A percentile compares a stretch with the other conserved stretches of the same genome.
Evolutionary conservation across 257 asterid species (phyloP).

Genomic region (Solanum sitiens): DNA sequence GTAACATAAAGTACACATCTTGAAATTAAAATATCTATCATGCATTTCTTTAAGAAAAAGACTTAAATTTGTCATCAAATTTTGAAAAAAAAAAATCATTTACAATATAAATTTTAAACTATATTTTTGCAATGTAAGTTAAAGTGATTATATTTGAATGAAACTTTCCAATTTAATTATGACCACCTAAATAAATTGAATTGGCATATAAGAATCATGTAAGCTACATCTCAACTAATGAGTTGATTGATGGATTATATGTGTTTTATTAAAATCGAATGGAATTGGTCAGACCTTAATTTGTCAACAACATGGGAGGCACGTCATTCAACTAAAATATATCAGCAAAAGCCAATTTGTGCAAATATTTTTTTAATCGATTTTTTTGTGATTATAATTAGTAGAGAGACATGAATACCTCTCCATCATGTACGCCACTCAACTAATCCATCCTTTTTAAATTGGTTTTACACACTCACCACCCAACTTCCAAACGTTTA

Average conservation of each 20-base stretch:
- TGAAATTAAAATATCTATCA: background rate
- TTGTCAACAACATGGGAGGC: background rate
- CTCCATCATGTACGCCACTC: background rate
- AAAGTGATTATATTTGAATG: background rate
- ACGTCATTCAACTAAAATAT: background rate
- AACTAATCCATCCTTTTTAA: background rate
- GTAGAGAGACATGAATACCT: background rate
- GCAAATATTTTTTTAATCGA: background rate
- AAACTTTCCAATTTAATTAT: background rate
- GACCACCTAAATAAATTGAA: background rate
- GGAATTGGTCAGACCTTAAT: background rate
- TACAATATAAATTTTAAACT: too few relatives aligned
- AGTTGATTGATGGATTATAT: background rate
- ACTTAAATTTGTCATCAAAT: too few relatives aligned
- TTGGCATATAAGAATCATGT: background rate
- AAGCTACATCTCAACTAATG: background rate
- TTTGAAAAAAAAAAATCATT: background rate
- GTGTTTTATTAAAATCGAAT: background rate
- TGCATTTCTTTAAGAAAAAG: background rate
- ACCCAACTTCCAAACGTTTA: background rate
- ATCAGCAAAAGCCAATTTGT: background rate
- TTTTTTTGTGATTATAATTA: background rate
- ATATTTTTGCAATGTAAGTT: background rate
- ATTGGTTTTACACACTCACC: background rate
- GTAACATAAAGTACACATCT: background rate